Evolutionary conservation across 306 rosid genomes (phyloP), one percentile per base, ranked within the genome.

Genomic region (Hippophae gyantsensis): DNA sequence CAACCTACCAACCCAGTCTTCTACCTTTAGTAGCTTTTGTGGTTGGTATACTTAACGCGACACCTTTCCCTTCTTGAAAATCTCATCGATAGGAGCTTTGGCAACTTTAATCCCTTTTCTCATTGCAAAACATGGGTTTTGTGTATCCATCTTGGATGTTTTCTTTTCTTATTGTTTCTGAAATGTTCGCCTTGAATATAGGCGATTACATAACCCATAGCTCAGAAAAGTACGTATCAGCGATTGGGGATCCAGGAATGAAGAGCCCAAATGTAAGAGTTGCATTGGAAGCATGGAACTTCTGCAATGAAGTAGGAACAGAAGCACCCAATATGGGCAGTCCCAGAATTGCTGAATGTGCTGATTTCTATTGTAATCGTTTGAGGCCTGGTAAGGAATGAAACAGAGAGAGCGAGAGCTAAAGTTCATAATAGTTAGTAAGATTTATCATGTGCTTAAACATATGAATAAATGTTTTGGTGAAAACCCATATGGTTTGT

Each of bases 281-380:
- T 56, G 88, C 64, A 46, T 67, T 82, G 13, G 88, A 82, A 60
- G 80, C 82, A 12, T 82, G 84, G 88, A 82, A 82, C 50, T 75
- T 67, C 50, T 82, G 84, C 69, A 82, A 79, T 63, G 88, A 82
- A 60, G 88, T 82, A n/a, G 88, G 84, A 54, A 45, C 7, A 12
- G 84, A 82, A 70, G 84, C 88, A 2, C 82, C 88, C 10, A 7
- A 59, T 11, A 76, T 82, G 84, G 84, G 82, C 6, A 82, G 88
- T 68, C 88, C 88, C n/a, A 71, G 84, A 43, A 7, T 79, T 51
- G 88, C 88, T 11, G 88, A 79, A 66, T 82, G 84, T 59, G 77
- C 79, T 11, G 88, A 79, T 66, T 9, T 76, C 27, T 10, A 44
- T 62, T 78, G 79, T 52, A 61, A 65, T 12, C n/a, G 54, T 64